phyloP scores from a whole-genome alignment of 2,329 filamentous ascomycete genomes.

The Colletotrichum musicola region DNA sequence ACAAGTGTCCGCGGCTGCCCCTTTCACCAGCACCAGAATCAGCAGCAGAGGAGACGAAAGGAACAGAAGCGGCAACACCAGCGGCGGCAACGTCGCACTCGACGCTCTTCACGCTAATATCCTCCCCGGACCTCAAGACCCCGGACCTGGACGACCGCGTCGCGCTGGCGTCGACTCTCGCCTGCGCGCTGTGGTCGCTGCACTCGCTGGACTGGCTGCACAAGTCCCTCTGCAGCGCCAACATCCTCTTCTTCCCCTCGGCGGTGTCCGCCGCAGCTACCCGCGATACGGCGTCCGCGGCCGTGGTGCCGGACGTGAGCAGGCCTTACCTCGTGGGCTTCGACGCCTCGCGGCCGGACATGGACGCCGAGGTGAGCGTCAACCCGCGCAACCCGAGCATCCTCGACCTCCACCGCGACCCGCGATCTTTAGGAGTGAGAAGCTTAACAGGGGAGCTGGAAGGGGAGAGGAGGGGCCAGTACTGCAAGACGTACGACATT shows the following conservation, averaged over 20 bases:
- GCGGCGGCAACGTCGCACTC: conserved; percentile 49
- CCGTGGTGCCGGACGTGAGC: conserved; percentile 55
- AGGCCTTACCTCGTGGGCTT: conserved; percentile 64
- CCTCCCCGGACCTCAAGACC: conserved; percentile 54
- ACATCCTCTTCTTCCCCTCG: conserved; percentile 65
- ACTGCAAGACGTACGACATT: conserved; percentile 64
- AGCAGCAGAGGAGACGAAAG: background rate
- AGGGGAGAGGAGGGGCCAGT: conserved; percentile 43
- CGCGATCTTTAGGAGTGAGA: conserved; percentile 53
- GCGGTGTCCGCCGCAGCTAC: conserved; percentile 49
- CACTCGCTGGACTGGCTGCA: conserved; percentile 68
- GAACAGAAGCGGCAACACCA: background rate
- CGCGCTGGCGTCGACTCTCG: conserved; percentile 56
- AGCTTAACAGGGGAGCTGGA: conserved; percentile 27
- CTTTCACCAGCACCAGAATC: background rate
- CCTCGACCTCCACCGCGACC: conserved; percentile 61
- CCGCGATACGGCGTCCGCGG: conserved; percentile 53
- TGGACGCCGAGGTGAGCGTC: conserved; percentile 62
- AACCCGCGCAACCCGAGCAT: conserved; percentile 57
- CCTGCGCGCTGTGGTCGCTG: conserved; percentile 61
- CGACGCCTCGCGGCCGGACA: conserved; percentile 65
- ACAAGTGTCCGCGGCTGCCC: conserved; percentile 41
- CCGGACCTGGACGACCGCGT: conserved; percentile 60
- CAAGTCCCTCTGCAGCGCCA: conserved; percentile 67
- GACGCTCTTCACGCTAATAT: conserved; percentile 55